phyloP scores from a whole-genome alignment of 2,329 filamentous ascomycete species.

The Colletotrichum chlorophyti region DNA sequence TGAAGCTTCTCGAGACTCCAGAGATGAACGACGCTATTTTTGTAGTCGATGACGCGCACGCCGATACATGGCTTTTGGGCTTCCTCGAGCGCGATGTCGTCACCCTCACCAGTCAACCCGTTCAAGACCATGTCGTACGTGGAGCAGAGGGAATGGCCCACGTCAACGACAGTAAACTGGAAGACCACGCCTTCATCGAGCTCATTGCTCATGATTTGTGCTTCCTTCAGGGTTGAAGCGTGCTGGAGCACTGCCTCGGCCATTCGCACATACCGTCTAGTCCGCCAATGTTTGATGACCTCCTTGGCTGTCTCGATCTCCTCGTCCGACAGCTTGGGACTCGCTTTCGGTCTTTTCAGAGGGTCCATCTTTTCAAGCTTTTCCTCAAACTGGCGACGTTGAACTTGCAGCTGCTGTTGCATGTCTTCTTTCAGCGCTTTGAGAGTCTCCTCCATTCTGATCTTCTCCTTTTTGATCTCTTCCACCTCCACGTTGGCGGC shows the following conservation, averaged over 20 bases:
- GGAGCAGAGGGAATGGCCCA: slow-evolving; percentile 87
- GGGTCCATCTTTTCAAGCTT: slow-evolving; percentile 80
- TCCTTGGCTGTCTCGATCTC: slow-evolving; percentile 75
- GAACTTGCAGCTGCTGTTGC: slow-evolving; percentile 82
- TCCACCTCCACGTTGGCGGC: slow-evolving; percentile 80
- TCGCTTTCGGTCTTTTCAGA: slow-evolving; percentile 65
- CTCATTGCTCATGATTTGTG: slow-evolving; percentile 96
- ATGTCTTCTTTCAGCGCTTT: slow-evolving; percentile 84
- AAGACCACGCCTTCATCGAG: slow-evolving; percentile 93
- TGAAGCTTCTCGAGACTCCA: slow-evolving; percentile 96
- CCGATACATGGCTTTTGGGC: slow-evolving; percentile 89
- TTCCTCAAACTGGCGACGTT: slow-evolving; percentile 84
- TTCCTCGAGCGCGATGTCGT: slow-evolving; percentile 80
- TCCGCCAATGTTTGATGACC: slow-evolving; percentile 77
- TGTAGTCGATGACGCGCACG: slow-evolving; percentile 90
- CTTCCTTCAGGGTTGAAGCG: slow-evolving; percentile 88
- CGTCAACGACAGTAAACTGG: slow-evolving; percentile 90
- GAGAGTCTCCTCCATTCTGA: slow-evolving; percentile 83
- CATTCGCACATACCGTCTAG: slow-evolving; percentile 90
- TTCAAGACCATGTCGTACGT: slow-evolving; percentile 97
- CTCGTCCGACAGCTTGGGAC: slow-evolving; percentile 70
- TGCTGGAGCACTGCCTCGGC: slow-evolving; percentile 90
- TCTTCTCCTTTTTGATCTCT: slow-evolving; percentile 83
- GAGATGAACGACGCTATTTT: slow-evolving; percentile 82
- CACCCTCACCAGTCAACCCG: slow-evolving; percentile 84